Evolutionary conservation across 352 stramenopile genomes (phyloP), one percentile per base, ranked within the genome.

Genomic region (Phytophthora niederhauseri): DNA sequence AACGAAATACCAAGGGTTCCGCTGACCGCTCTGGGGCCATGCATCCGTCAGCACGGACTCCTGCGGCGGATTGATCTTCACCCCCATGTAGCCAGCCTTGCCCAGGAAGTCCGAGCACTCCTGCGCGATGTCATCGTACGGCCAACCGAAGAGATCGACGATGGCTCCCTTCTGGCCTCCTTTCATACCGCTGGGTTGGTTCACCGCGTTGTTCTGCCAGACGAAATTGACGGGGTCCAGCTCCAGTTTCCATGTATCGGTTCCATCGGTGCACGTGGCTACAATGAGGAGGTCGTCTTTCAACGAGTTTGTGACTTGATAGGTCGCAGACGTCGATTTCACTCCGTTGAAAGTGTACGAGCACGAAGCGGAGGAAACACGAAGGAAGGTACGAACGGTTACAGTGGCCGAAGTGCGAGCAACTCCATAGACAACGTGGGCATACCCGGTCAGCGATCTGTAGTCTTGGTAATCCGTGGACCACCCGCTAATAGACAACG

Each of bases 141-240:
- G 81, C 84, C 83, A 91, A 6, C 81, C 82, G 38, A 92, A 92
- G 11, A 92, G 53, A 26, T 91, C 84, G 6, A 91, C 83, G 64
- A 91, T 85, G 3, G 84, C 83, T 4, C 83, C 84, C 3, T 78
- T 81, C 41, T 92, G 84, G 17, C 84, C 82, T 15, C 65, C 54
- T 15, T 82, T 75, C 57, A 86, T 76, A 0, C 64, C 66, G 1
- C 68, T 57, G 0, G 70, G 61, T 24, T 80, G 74, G 5, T 66
- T 68, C 8, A 92, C 79, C 0, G 59, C 28, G 4, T 70, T 71
- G 36, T 72, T 66, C 24, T 89, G 77, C 84, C 84, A 92, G 6
- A 92, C 57, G 61, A 92, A 92, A 74, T 92, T 87, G 26, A 90
- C 65, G 0, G 84, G 80, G 24, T 92, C 84, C 4, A 92, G 61